Evolutionary conservation across 148 eudicot species (phyloP).

Genomic region (Persicaria tinctoria): DNA sequence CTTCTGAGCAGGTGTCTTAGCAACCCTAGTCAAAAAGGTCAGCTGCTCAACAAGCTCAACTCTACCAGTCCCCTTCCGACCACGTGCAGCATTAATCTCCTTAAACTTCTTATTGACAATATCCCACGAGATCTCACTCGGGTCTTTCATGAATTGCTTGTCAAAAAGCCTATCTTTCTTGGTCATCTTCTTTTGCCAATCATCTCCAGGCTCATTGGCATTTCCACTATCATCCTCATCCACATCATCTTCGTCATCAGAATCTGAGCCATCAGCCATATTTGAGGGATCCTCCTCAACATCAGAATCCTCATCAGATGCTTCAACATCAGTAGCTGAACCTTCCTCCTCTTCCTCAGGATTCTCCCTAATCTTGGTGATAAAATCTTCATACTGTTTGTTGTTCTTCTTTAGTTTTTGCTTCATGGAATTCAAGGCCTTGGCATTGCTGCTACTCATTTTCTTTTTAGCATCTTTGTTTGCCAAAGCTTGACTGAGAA

Average conservation of each 20-base stretch:
- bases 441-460: constrained; percentile 82
- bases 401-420: constrained; percentile 87
- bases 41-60: constrained; percentile 90
- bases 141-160: constrained; percentile 51
- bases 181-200: constrained; percentile 48
- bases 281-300: constrained; percentile 28
- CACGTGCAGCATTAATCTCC: constrained; percentile 78
- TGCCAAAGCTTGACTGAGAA: constrained; percentile 55
- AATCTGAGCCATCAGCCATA: constrained; percentile 23
- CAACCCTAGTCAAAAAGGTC: constrained; percentile 78
- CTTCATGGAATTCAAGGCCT: constrained; percentile 83
- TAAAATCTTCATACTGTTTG: constrained; percentile 68
- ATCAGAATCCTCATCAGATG: constrained; percentile 23
- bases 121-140: constrained; percentile 55
- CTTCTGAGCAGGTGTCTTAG: constrained; percentile 95
- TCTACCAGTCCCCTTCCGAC: constrained; percentile 78
- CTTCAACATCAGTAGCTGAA: not conserved
- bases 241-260: constrained; percentile 33
- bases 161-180: constrained; percentile 70
- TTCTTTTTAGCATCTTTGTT: constrained; percentile 86
- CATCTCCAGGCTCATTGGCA: constrained; percentile 25
- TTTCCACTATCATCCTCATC: constrained; percentile 20
- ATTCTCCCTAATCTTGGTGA: constrained; percentile 59
- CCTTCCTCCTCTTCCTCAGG: constrained; percentile 58
- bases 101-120: constrained; percentile 77